Percentiles rank a stretch among this genome's conserved stretches.
These are phyloP conservation scores for Cyberlindnera japonica DNA, from an alignment of 805 yeast species.

Conservation along the genomic window DNA sequence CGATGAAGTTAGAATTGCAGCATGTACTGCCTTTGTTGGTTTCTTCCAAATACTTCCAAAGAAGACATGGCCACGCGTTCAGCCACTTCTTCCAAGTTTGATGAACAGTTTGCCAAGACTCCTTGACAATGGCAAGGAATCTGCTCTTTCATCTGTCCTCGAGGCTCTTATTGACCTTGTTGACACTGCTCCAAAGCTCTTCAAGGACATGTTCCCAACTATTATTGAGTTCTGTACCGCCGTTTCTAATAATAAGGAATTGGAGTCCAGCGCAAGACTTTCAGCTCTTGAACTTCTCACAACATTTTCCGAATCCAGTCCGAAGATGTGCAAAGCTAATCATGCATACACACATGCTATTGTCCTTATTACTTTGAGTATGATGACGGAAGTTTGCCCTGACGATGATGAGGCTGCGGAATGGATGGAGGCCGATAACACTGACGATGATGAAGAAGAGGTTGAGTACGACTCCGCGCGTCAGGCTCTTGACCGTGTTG, in stretches of 20 bases:
- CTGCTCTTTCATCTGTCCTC: slow-evolving; percentile 80
- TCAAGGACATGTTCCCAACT: slow-evolving; percentile 86
- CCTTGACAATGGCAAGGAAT: slow-evolving; percentile 71
- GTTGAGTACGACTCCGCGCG: slow-evolving; percentile 87
- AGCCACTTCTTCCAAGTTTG: slow-evolving; percentile 77
- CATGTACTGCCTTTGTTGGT: slow-evolving; percentile 89
- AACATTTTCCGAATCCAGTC: slow-evolving; percentile 89
- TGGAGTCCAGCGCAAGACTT: slow-evolving; percentile 75
- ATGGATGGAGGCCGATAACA: slow-evolving; percentile 79
- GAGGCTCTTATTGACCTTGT: slow-evolving; percentile 88
- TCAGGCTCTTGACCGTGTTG: slow-evolving; percentile 88
- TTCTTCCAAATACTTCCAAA: slow-evolving; percentile 82
- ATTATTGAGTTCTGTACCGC: slow-evolving; percentile 81
- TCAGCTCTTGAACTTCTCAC: slow-evolving; percentile 87
- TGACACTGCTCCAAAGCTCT: slow-evolving; percentile 91
- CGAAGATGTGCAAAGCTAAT: slow-evolving; percentile 88
- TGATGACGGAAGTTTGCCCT: slow-evolving; percentile 90
- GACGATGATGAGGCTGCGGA: slow-evolving; percentile 87
- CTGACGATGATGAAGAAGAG: slow-evolving; percentile 80
- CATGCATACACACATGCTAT: slow-evolving; percentile 66
- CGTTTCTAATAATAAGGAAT: slow-evolving; percentile 74
- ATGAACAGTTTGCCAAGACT: slow-evolving; percentile 85
- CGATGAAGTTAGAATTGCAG: slow-evolving; percentile 85
- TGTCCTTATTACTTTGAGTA: slow-evolving; percentile 66
- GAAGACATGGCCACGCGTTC: slow-evolving; percentile 69